phyloP scores from a whole-genome alignment of 2,329 filamentous ascomycete genomes.

The Penicillium sp. region DNA sequence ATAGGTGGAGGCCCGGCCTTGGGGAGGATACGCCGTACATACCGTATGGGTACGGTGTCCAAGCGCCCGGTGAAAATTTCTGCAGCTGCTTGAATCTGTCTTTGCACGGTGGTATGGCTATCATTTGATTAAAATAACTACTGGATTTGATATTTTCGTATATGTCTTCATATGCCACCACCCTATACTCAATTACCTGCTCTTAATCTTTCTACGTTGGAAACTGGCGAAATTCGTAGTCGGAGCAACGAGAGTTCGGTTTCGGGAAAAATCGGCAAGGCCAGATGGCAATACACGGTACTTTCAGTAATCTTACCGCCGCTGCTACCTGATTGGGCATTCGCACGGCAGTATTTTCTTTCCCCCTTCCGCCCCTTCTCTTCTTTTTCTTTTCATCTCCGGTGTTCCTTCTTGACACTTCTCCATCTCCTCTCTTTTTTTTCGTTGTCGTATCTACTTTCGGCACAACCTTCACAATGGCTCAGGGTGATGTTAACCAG shows the following conservation, averaged over 20 bases:
- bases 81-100: conserved; percentile 4
- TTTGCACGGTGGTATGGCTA: conserved; percentile 4
- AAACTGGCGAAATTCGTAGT: conserved; percentile 8
- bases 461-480: conserved; percentile 44
- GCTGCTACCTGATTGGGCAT: conserved; percentile 22
- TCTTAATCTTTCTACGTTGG: background rate
- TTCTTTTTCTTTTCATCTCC: conserved; percentile 39
- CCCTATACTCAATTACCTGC: background rate
- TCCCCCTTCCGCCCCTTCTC: conserved; percentile 41
- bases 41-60: conserved; percentile 8
- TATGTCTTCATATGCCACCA: background rate
- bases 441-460: conserved; percentile 38
- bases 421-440: conserved; percentile 37
- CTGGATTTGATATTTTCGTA: background rate
- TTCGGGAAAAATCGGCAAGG: conserved; percentile 39
- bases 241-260: conserved; percentile 21
- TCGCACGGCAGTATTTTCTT: conserved; percentile 39
- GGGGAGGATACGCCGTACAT: conserved; percentile 23
- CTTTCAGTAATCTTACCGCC: conserved; percentile 9
- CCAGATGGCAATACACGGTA: conserved; percentile 10
- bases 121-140: background rate
- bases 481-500: conserved; percentile 47
- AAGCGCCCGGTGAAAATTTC: too few relatives aligned
- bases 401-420: conserved; percentile 33
- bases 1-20: conserved; percentile 18